These are phyloP conservation scores for Zasmidium cellare DNA, from an alignment of 2,329 filamentous ascomycete genomes.

Conservation along the genomic window DNA sequence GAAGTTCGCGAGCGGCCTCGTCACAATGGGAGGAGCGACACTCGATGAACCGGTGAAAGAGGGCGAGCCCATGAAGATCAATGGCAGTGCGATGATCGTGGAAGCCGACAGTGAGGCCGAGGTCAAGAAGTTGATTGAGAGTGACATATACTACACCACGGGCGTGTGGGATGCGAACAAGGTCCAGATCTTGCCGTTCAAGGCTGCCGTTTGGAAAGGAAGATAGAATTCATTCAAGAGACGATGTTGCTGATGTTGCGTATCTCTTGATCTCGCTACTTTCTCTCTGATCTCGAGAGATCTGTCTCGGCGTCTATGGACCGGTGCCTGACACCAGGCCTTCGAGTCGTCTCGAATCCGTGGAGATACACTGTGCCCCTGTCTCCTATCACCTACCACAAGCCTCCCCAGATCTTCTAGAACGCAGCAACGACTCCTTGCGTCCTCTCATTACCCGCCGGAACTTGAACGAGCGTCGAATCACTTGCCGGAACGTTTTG, in stretches of 20 bases:
- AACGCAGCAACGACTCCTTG: neutral
- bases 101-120: conserved; percentile 69
- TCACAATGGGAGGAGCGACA: conserved; percentile 69
- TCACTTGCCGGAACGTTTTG: too few species aligned
- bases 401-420: too few species aligned
- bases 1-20: conserved; percentile 54
- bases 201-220: conserved; percentile 45
- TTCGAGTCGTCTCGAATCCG: too few species aligned
- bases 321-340: too few species aligned
- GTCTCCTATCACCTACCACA: too few species aligned
- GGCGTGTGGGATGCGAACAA: conserved; percentile 74
- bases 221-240: neutral
- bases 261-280: too few species aligned
- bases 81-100: conserved; percentile 70
- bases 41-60: conserved; percentile 65
- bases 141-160: conserved; percentile 69
- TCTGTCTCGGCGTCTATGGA: too few species aligned
- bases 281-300: too few species aligned
- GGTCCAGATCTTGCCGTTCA: conserved; percentile 50
- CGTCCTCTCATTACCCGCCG: neutral
- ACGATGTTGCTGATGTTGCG: too few species aligned
- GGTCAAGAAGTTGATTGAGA: conserved; percentile 63
- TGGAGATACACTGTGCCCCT: too few species aligned
- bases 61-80: conserved; percentile 67
- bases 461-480: too few species aligned